A percentile compares a stretch with the other conserved stretches of the same genome.
These are phyloP conservation scores for Crucibulum laeve DNA, from an alignment of 768 basidiomycete species.

Conservation along the genomic window DNA sequence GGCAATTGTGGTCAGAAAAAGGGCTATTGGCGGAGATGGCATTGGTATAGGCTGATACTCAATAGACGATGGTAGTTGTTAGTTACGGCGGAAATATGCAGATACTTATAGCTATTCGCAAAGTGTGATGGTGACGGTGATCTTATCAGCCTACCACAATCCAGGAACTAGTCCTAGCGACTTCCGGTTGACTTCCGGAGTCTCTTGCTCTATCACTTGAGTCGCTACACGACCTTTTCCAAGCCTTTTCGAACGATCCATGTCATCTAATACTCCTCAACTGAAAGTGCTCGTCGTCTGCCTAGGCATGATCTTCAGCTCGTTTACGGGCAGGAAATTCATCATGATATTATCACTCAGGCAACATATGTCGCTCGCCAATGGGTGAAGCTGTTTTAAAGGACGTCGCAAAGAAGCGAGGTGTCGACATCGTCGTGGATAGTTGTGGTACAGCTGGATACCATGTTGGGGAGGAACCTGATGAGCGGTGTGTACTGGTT, in stretches of 20 bases:
- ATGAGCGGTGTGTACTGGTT: slow-evolving; percentile 53
- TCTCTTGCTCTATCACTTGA: no score
- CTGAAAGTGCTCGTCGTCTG: slow-evolving; percentile 73
- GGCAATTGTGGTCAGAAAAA: slow-evolving; percentile 87
- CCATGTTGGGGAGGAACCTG: slow-evolving; percentile 81
- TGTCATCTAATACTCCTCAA: slow-evolving; percentile 11
- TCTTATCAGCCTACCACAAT: not conserved
- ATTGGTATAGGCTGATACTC: slow-evolving; percentile 26
- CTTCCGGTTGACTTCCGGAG: no score
- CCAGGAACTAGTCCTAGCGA: no score
- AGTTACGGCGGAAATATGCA: no score
- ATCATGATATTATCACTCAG: slow-evolving; percentile 21
- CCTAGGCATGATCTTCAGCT: slow-evolving; percentile 32
- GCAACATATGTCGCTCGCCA: slow-evolving; percentile 87
- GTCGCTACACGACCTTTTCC: no score
- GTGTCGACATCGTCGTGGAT: slow-evolving; percentile 67
- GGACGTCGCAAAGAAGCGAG: slow-evolving; percentile 62
- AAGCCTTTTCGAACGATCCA: not conserved
- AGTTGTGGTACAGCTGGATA: slow-evolving; percentile 85
- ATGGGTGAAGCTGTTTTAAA: slow-evolving; percentile 88
- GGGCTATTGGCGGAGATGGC: slow-evolving; percentile 79
- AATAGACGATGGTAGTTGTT: not conserved
- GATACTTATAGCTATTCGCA: no score
- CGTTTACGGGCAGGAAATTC: not conserved
- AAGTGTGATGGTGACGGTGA: no score